A percentile compares a stretch with the other conserved stretches of the same genome.
phyloP scores from a whole-genome alignment of 176 grass and related monocot species.

The Oropetium thomaeum region DNA sequence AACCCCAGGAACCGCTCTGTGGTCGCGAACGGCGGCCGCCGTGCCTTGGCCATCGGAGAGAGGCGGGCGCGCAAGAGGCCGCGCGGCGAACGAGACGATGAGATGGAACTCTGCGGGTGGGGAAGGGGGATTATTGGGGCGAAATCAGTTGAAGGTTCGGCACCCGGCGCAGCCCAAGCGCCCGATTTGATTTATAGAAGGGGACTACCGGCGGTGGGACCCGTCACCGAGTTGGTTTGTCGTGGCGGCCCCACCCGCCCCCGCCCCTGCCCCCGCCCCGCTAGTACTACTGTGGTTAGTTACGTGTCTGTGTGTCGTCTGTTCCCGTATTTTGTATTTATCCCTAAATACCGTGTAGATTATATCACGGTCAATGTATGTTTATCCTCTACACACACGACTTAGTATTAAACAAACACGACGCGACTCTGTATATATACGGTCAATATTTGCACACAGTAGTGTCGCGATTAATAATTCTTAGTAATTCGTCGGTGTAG shows the following conservation, averaged over 20 bases:
- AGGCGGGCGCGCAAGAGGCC: slow-evolving; percentile 7
- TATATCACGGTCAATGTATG: too few species aligned
- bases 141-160: slow-evolving; percentile 13
- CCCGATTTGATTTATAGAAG: slow-evolving; percentile 44
- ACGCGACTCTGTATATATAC: too few species aligned
- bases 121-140: neutral
- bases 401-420: too few species aligned
- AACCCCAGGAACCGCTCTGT: slow-evolving; percentile 67
- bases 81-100: neutral
- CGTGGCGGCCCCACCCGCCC: neutral
- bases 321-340: neutral
- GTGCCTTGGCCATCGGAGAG: slow-evolving; percentile 55
- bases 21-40: slow-evolving; percentile 31
- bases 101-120: neutral
- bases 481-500: too few species aligned
- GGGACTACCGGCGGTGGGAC: neutral
- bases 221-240: neutral
- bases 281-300: neutral
- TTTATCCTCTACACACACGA: too few species aligned
- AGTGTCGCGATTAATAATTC: neutral
- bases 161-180: slow-evolving; percentile 20
- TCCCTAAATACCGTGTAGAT: too few species aligned
- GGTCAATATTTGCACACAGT: neutral
- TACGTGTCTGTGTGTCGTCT: neutral
- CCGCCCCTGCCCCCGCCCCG: too few species aligned